Conservation (phyloP, 805 yeast genomes). For the Cyberlindnera amylophila region DNA sequence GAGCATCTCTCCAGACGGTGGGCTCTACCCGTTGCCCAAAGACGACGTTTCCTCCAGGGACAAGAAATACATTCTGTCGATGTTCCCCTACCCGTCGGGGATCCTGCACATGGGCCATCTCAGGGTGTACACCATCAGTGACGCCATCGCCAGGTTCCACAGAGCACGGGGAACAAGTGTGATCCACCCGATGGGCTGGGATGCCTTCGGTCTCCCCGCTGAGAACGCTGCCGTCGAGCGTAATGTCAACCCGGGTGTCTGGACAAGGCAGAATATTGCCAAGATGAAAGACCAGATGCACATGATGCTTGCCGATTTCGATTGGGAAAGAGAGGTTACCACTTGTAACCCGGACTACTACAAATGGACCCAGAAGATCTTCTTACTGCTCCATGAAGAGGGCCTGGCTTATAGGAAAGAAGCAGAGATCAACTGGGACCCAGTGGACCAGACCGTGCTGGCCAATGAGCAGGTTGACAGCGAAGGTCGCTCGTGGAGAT, state of each 20-base stretch:
- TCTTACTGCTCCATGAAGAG: conserved; percentile 63
- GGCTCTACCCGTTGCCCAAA: conserved; percentile 35
- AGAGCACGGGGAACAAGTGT: conserved; percentile 74
- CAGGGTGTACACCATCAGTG: conserved; percentile 88
- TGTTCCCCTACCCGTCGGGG: conserved; percentile 98
- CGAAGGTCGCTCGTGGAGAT: conserved; percentile 92
- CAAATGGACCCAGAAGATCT: conserved; percentile 88
- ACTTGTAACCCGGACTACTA: conserved; percentile 88
- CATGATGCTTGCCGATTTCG: conserved; percentile 78
- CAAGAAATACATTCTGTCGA: conserved; percentile 64
- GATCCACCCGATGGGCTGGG: conserved; percentile 99
- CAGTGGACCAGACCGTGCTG: conserved; percentile 87
- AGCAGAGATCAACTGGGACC: conserved; percentile 97
- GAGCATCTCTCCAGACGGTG: conserved; percentile 29
- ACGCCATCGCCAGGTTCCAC: conserved; percentile 73
- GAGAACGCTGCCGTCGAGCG: conserved; percentile 96
- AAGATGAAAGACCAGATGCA: conserved; percentile 85
- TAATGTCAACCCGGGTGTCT: conserved; percentile 67
- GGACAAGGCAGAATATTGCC: conserved; percentile 80
- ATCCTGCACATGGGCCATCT: conserved; percentile 90
- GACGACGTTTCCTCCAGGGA: conserved; percentile 17
- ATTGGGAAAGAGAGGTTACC: conserved; percentile 87
- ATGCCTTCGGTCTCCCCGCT: conserved; percentile 97
- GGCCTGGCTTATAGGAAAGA: conserved; percentile 83
- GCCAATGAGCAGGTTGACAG: conserved; percentile 96